Evolutionary conservation across 2,329 filamentous ascomycete species (phyloP).

Genomic region (Parascedosporium putredinis): DNA sequence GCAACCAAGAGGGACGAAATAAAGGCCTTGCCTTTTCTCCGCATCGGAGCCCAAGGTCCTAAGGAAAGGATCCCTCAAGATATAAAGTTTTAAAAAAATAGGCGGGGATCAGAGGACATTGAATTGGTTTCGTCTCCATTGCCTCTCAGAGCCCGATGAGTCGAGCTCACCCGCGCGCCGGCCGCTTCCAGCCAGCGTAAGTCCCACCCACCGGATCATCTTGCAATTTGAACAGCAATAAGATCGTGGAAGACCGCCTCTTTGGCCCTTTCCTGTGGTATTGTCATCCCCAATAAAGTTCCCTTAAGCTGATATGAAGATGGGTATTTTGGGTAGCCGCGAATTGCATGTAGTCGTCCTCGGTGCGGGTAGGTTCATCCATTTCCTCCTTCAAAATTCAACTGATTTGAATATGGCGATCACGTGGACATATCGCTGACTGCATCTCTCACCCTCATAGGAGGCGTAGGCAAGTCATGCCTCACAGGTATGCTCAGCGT

Average conservation of each 20-base stretch:
- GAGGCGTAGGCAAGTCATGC: constrained; percentile 13
- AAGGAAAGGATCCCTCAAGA: too few species aligned
- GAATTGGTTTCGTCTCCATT: neutral
- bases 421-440: constrained; percentile 4
- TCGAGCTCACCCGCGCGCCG: neutral
- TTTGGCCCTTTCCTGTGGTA: constrained; percentile 17
- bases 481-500: constrained; percentile 15
- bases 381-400: constrained; percentile 8
- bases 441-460: constrained; percentile 9
- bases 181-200: constrained; percentile 14
- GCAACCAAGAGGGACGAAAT: neutral
- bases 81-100: neutral
- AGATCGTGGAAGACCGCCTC: too few species aligned
- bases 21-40: neutral
- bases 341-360: constrained; percentile 78
- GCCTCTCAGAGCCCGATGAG: neutral
- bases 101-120: neutral
- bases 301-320: constrained; percentile 15
- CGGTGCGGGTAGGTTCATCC: constrained; percentile 54
- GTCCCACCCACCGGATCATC: neutral
- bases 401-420: constrained; percentile 1
- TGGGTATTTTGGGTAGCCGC: constrained; percentile 39
- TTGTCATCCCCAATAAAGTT: too few species aligned
- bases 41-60: too few species aligned
- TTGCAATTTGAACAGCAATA: neutral